Conservation (phyloP, 192 early-diverging fungal species). For the Coemansia sp. region DNA sequence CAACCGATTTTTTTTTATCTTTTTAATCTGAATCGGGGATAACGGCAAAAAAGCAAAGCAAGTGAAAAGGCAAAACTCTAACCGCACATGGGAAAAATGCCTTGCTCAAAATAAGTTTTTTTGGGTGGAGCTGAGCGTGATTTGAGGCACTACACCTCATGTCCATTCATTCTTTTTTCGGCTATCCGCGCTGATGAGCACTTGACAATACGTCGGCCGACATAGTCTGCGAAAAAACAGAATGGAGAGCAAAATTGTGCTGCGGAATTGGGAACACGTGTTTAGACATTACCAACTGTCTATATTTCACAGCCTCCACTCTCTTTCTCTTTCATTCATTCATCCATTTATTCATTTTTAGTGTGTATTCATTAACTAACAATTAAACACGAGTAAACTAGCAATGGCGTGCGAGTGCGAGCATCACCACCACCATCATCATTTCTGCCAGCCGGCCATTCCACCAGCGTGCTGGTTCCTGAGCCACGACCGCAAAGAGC, state of each 20-base stretch:
- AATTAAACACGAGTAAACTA: not conserved
- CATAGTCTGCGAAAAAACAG: too few relatives aligned
- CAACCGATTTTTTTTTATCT: not conserved
- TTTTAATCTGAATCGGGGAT: not conserved
- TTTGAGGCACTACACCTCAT: not conserved
- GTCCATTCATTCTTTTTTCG: not conserved
- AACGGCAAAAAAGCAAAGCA: not conserved
- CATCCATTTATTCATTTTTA: not conserved
- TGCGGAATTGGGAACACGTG: not conserved
- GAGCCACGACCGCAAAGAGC: conserved; percentile 42
- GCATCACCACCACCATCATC: conserved; percentile 17
- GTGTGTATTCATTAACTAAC: not conserved
- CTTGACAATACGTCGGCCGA: too few relatives aligned
- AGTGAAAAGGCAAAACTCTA: not conserved
- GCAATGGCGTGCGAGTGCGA: conserved; percentile 35
- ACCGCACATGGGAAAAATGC: not conserved
- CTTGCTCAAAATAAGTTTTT: not conserved
- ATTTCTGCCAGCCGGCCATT: conserved; percentile 13
- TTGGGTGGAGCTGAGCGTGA: not conserved
- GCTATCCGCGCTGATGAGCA: too few relatives aligned
- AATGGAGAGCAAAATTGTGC: not conserved
- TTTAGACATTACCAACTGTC: not conserved
- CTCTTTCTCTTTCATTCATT: not conserved
- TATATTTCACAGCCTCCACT: not conserved
- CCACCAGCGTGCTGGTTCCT: conserved; percentile 45